phyloP scores from a whole-genome alignment of 352 stramenopile genomes.

The Globisporangium megalacanthum region DNA sequence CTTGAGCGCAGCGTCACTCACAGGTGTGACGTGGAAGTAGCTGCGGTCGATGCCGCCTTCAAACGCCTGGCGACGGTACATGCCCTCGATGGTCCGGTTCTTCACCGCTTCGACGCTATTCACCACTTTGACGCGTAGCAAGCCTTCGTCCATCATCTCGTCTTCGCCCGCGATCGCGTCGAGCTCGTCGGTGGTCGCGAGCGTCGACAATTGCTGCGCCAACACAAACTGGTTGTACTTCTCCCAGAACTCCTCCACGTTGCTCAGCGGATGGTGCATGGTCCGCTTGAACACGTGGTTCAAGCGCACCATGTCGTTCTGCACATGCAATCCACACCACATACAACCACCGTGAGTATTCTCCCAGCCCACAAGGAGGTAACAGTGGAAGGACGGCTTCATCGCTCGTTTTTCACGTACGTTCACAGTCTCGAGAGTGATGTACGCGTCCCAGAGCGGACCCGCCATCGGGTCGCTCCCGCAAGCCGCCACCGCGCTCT shows the following conservation, averaged over 20 bases:
- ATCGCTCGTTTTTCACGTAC: constrained; percentile 20
- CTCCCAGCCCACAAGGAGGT: no score
- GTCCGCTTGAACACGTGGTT: constrained; percentile 82
- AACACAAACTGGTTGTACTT: constrained; percentile 85
- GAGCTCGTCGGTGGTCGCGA: constrained; percentile 62
- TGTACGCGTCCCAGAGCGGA: constrained; percentile 74
- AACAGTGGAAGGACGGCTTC: neutral
- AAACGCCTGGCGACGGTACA: constrained; percentile 59
- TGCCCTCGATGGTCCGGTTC: constrained; percentile 58
- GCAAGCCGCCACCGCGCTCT: constrained; percentile 49
- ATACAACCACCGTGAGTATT: no score
- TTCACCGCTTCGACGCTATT: constrained; percentile 70
- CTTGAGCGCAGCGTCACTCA: constrained; percentile 53
- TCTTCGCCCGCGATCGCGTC: constrained; percentile 48
- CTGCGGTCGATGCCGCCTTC: constrained; percentile 74
- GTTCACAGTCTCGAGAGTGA: constrained; percentile 72
- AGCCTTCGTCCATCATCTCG: constrained; percentile 70
- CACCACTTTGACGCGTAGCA: constrained; percentile 78
- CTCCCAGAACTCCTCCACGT: constrained; percentile 81
- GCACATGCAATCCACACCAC: neutral
- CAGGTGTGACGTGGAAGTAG: constrained; percentile 79
- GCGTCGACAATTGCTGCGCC: constrained; percentile 52
- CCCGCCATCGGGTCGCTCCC: constrained; percentile 61
- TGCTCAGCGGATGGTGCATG: constrained; percentile 61
- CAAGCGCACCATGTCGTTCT: constrained; percentile 79